Evolutionary conservation across 805 yeast species (phyloP).

Genomic region (Teunomyces panamensis): DNA sequence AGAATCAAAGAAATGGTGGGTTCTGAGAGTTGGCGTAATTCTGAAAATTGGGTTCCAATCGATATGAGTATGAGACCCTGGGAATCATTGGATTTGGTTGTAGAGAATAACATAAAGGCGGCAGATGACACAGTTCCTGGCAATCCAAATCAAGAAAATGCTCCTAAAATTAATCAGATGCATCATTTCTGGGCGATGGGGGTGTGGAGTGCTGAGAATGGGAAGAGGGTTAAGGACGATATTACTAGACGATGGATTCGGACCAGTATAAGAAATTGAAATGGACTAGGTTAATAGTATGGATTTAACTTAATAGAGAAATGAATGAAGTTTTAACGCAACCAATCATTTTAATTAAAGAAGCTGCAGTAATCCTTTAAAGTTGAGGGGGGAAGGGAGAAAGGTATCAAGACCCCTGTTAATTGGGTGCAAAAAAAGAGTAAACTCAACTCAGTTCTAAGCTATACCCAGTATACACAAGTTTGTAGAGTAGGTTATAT

Average conservation of each 20-base stretch:
- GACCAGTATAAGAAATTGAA: slow-evolving; percentile 17
- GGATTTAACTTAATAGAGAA: neutral
- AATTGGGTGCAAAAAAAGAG: too few relatives aligned
- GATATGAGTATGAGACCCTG: slow-evolving; percentile 54
- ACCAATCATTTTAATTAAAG: neutral
- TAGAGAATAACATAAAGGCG: neutral
- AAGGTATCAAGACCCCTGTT: too few relatives aligned
- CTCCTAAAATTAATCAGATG: slow-evolving; percentile 36
- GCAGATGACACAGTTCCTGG: neutral
- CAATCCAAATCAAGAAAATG: neutral
- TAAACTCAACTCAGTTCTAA: too few relatives aligned
- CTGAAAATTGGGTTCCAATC: slow-evolving; percentile 54
- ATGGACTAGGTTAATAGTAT: neutral
- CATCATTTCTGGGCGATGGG: slow-evolving; percentile 72
- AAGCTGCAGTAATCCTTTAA: too few relatives aligned
- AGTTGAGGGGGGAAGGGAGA: too few relatives aligned
- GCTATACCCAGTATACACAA: too few relatives aligned
- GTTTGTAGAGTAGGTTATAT: too few relatives aligned
- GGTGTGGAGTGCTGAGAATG: slow-evolving; percentile 48
- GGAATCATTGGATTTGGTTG: slow-evolving; percentile 32
- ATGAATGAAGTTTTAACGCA: neutral
- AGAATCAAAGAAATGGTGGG: slow-evolving; percentile 60
- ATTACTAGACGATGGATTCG: slow-evolving; percentile 58
- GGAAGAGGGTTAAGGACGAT: slow-evolving; percentile 47
- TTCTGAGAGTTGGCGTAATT: slow-evolving; percentile 48